Evolutionary conservation across 2,329 filamentous ascomycete genomes (phyloP).

Genomic region (Pezicula radicicola): DNA sequence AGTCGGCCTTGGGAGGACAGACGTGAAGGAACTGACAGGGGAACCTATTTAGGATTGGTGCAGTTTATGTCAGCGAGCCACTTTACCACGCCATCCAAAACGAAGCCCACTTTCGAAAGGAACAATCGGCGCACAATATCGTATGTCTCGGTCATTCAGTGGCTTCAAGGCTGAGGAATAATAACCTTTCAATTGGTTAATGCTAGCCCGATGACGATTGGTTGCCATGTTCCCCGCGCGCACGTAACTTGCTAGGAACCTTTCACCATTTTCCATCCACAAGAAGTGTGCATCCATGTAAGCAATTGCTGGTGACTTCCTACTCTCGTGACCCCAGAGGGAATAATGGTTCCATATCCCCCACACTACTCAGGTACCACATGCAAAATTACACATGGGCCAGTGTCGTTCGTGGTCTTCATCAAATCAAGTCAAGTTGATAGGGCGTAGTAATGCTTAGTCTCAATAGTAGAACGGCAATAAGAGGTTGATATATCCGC

Average conservation of each 20-base stretch:
- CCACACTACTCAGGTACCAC: neutral
- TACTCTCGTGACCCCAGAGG: neutral
- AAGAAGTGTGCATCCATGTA: neutral
- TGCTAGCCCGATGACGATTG: neutral
- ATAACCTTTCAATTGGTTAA: too few species aligned
- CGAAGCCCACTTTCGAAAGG: neutral
- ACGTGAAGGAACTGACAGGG: neutral
- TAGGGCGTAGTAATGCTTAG: too few species aligned
- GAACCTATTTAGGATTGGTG: neutral
- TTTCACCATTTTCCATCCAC: neutral
- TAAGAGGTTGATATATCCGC: too few species aligned
- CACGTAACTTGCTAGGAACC: neutral
- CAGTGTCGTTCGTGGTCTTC: too few species aligned
- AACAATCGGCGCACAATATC: neutral
- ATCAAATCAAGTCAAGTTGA: too few species aligned
- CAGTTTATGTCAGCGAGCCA: neutral
- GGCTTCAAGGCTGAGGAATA: too few species aligned
- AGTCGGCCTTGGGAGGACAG: neutral
- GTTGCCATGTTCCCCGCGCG: neutral
- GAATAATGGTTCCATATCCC: neutral
- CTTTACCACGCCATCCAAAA: neutral
- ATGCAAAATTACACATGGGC: too few species aligned
- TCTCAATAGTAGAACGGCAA: too few species aligned
- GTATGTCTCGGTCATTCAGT: neutral
- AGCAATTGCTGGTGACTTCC: neutral